A percentile compares a stretch with the other conserved stretches of the same genome.
Evolutionary conservation across 192 early-diverging fungal species (phyloP).

Genomic region (Piromyces sp.): DNA sequence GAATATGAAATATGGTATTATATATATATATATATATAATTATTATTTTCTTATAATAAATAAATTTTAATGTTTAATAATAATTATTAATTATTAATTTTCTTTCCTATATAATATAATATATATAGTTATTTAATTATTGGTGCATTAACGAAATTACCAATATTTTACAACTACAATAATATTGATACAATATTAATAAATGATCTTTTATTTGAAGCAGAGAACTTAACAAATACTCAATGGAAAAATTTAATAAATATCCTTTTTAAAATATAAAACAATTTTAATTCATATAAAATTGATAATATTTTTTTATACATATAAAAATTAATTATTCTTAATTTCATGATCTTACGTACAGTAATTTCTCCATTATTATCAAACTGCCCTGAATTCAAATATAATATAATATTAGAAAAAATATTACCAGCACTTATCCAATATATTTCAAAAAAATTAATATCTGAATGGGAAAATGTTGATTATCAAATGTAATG

Average conservation of each 20-base stretch:
- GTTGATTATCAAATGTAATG: neutral
- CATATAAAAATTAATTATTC: neutral
- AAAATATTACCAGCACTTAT: neutral
- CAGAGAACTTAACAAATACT: neutral
- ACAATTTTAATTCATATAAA: no score
- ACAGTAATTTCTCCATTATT: neutral
- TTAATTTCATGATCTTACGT: neutral
- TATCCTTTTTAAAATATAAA: no score
- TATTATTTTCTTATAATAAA: no score
- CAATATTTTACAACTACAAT: neutral
- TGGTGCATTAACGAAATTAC: neutral
- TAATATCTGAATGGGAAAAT: neutral
- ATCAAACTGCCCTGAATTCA: neutral
- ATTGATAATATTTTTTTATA: no score
- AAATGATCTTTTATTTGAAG: neutral
- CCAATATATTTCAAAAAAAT: neutral
- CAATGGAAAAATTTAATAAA: neutral
- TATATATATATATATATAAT: no score
- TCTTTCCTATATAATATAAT: no score
- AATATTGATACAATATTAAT: neutral
- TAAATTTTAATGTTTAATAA: no score
- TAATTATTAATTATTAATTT: no score
- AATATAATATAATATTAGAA: neutral
- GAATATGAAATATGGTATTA: neutral
- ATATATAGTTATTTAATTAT: neutral